A percentile compares a stretch with the other conserved stretches of the same genome.
Conservation (phyloP, 192 early-diverging fungal species). For the Linnemannia hyalina region DNA sequence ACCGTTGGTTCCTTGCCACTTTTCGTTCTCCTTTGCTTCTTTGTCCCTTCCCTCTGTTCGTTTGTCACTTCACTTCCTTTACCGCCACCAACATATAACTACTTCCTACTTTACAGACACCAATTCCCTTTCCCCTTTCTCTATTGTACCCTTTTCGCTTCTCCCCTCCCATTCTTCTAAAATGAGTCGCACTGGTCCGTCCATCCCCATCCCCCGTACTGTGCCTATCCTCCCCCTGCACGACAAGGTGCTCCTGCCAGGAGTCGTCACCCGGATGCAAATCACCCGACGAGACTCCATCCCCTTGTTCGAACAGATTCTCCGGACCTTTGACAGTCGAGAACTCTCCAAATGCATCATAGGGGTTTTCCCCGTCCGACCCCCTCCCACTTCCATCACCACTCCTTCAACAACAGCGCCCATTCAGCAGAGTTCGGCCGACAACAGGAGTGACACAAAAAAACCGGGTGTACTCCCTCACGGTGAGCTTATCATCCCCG, state of each 20-base stretch:
- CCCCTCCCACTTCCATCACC: not conserved
- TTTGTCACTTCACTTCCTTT: not conserved
- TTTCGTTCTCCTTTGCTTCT: not conserved
- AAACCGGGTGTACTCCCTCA: slow-evolving; percentile 1
- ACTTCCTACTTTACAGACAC: not conserved
- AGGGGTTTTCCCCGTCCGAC: slow-evolving; percentile 58
- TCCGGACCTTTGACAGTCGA: slow-evolving; percentile 52
- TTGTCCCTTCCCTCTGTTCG: too few species aligned
- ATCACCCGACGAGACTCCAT: slow-evolving; percentile 69
- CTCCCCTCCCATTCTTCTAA: not conserved
- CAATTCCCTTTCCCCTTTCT: not conserved
- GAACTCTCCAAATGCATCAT: slow-evolving; percentile 56
- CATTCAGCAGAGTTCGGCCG: not conserved
- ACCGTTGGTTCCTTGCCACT: not conserved
- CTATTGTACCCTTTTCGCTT: not conserved
- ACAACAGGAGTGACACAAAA: not conserved
- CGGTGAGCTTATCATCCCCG: slow-evolving; percentile 11
- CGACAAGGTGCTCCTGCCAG: slow-evolving; percentile 75
- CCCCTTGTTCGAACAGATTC: slow-evolving; percentile 64
- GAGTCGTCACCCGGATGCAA: slow-evolving; percentile 70
- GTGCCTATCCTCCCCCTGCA: slow-evolving; percentile 64
- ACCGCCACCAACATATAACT: not conserved
- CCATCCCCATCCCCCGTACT: slow-evolving; percentile 55
- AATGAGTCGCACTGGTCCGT: slow-evolving; percentile 41
- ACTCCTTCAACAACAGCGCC: not conserved